Base-by-base conservation (phyloP, 2,329 filamentous ascomycete genomes). In the Clathrospora elynae region DNA sequence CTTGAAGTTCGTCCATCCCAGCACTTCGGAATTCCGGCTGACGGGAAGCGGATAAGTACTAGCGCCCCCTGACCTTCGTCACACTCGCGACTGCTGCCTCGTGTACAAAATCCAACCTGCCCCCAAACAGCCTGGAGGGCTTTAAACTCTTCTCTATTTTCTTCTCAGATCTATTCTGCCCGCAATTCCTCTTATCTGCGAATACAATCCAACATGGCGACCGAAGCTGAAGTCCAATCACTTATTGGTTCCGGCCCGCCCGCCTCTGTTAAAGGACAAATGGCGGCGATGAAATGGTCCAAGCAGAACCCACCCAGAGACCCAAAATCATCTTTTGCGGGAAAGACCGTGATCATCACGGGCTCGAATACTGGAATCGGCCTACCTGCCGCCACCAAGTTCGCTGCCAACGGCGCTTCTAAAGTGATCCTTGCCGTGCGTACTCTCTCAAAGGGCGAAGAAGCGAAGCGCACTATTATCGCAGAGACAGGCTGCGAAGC, bases 341-440 rank as follows among this genome's bases (percentile, higher is more conserved):
- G 40, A 9, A 43, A 43, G 16, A 43, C 40, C 2, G 26, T 37
- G 11, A 26, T 43, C 20, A 17, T 43, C 12, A 43, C 40, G 5
- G 40, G 40, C 16, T 19, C 40, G 5, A 43, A 43, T 37, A 32
- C 33, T 2, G 40, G 40, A n/a, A 19, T 43, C 19, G 33, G 40
- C 6, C 16, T 37, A n/a, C 24, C 23, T 5, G 40, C 40, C n/a
- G 7, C 40, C 12, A 28, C 18, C 7, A 28, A 43, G 19, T 37
- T 37, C n/a, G 30, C 30, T 18, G 8, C 14, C 30, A 17, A 33
- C 17, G 30, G 30, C 20, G 14, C 17, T 9, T 17, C 30, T 18
- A 33, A 18, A 33, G 30, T 33, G 11, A 33, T 33, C 17, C 30
- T 33, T 17, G 30, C 14, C 9, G 30, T 33, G 16, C 30, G 30